Base-by-base conservation (phyloP, 257 asterid species). In the Nicotiana sylvestris region DNA sequence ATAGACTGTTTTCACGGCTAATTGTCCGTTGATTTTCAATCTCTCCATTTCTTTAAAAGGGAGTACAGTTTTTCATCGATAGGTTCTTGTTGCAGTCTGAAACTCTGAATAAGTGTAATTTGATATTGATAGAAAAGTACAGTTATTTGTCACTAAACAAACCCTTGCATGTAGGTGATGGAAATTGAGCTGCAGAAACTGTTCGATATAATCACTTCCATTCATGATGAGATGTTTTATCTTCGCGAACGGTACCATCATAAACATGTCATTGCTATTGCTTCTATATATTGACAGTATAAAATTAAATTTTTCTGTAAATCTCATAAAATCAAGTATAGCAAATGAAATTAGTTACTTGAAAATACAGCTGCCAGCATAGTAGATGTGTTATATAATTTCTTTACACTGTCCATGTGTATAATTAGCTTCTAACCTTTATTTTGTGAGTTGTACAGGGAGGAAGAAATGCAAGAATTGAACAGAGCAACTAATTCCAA, bases 401-500 rank as follows among this genome's bases (percentile, higher is more conserved):
- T 7, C 11, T 8, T 43, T 43, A 43, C 11, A 43, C 11, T 43
- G 10, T 43, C 9, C 0, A 0, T 8, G 49, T 43, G 15, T 15
- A 55, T 12, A 15, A 2, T 55, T 55, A 57, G 7, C 6, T 57
- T 57, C 62, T 57, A 57, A 21, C 66, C 8, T 53, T 60, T n/a
- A 18, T 29, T 69, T 62, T 69, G 2, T 4, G 33, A 33, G n/a
- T 62, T 37, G 13, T 61, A 32, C 81, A 87, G 89, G 87, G 87
- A 85, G 79, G 83, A 84, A 27, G 86, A 84, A 80, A 84, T 80
- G 89, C 85, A 84, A 53, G 81, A 62, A 39, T 86, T 84, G 30
- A 87, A 84, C 21, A 66, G 77, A 82, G 80, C 86, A 68, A 87
- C 87, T 1, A 46, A 87, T 55, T 76, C 86, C 56, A 87, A 84